Conservation (phyloP, 371 early-diverging fungal species). For the Saksenaea vasiformis region DNA sequence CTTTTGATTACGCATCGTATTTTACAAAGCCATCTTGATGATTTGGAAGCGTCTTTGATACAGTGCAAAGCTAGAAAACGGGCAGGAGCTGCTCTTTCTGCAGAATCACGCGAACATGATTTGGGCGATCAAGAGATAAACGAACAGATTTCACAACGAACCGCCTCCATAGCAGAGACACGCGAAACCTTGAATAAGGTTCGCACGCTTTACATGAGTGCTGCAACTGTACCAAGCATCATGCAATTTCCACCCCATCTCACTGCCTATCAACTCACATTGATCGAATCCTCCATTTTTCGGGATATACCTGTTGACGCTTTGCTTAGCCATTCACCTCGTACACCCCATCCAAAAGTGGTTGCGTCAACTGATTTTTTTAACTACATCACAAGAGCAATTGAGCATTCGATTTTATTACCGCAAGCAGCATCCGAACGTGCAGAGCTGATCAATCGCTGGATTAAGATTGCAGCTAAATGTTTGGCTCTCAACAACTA, state of each 20-base stretch:
- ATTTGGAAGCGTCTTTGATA: constrained; percentile 23
- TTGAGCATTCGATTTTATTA: constrained; percentile 71
- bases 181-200: constrained; percentile 50
- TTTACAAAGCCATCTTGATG: constrained; percentile 32
- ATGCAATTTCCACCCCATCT: constrained; percentile 64
- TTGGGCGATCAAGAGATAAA: constrained; percentile 30
- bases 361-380: constrained; percentile 76
- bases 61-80: constrained; percentile 27
- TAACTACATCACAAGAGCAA: constrained; percentile 73
- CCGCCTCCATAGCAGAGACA: constrained; percentile 39
- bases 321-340: constrained; percentile 64
- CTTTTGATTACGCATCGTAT: constrained; percentile 48
- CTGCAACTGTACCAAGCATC: constrained; percentile 57
- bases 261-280: constrained; percentile 69
- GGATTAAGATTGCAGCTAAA: constrained; percentile 71
- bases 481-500: constrained; percentile 65
- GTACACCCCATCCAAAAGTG: constrained; percentile 60
- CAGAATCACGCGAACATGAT: constrained; percentile 17
- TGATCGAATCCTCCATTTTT: constrained; percentile 70
- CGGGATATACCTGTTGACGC: constrained; percentile 61
- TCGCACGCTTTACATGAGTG: constrained; percentile 51
- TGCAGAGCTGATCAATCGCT: constrained; percentile 61
- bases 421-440: constrained; percentile 59
- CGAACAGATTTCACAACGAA: constrained; percentile 41
- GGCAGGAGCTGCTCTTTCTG: constrained; percentile 4